Evolutionary conservation across 1,139 yeast species (phyloP).

Genomic region (Geotrichum europaeum): DNA sequence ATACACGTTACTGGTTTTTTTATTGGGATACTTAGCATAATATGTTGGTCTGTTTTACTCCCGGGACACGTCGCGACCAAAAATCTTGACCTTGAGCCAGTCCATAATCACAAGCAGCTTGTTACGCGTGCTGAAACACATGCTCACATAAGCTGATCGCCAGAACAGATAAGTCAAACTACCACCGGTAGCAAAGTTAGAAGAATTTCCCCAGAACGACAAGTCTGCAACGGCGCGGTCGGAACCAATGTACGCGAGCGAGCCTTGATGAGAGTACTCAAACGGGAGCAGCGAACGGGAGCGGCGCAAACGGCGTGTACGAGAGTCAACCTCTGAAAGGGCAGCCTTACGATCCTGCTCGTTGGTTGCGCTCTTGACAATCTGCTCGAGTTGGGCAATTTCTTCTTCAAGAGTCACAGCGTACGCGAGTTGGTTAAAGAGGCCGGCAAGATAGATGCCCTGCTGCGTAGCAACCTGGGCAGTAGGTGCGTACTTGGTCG

Average conservation of each 20-base stretch:
- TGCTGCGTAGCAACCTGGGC: slow-evolving; percentile 98
- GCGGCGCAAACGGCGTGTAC: slow-evolving; percentile 41
- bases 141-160: slow-evolving; percentile 88
- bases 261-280: slow-evolving; percentile 58
- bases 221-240: slow-evolving; percentile 93
- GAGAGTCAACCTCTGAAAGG: slow-evolving; percentile 36
- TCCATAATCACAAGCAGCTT: slow-evolving; percentile 78
- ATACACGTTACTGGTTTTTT: neutral
- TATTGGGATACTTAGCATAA: neutral
- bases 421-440: slow-evolving; percentile 63
- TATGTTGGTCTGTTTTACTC: slow-evolving; percentile 27
- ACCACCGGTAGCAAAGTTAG: slow-evolving; percentile 75
- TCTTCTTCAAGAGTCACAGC: slow-evolving; percentile 54
- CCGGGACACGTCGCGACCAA: slow-evolving; percentile 71
- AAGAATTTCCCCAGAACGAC: slow-evolving; percentile 71
- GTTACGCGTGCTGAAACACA: slow-evolving; percentile 86
- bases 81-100: slow-evolving; percentile 79
- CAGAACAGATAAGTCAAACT: slow-evolving; percentile 83
- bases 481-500: slow-evolving; percentile 86
- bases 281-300: slow-evolving; percentile 71
- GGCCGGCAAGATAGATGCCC: slow-evolving; percentile 72
- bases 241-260: slow-evolving; percentile 68
- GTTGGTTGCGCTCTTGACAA: slow-evolving; percentile 34
- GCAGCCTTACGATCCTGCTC: slow-evolving; percentile 33
- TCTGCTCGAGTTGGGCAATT: slow-evolving; percentile 37